A percentile compares a stretch with the other conserved stretches of the same genome.
Conservation (phyloP, 75 land plant genomes). For the Sequoia sempervirens region DNA sequence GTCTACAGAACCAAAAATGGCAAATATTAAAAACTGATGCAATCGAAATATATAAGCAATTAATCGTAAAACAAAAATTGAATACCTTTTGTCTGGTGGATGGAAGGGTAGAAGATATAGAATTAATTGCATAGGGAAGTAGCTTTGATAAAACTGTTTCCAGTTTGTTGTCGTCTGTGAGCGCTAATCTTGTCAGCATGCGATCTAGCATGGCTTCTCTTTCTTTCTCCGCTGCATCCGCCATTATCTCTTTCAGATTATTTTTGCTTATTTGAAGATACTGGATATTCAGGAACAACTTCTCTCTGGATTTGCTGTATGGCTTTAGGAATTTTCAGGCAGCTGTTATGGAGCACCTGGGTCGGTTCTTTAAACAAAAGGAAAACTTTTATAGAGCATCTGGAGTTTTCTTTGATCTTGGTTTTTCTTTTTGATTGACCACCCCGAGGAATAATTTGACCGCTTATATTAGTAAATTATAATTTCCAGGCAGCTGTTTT, state of each 20-base stretch:
- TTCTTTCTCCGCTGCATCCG: conserved; percentile 37
- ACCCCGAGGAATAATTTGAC: too few relatives aligned
- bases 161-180: conserved; percentile 85
- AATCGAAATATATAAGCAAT: not conserved
- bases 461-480: too few relatives aligned
- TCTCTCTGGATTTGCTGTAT: too few relatives aligned
- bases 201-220: conserved; percentile 81
- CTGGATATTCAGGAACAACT: too few relatives aligned
- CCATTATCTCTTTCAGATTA: not conserved
- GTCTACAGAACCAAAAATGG: not conserved
- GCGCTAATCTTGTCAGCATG: conserved; percentile 83
- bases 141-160: conserved; percentile 72
- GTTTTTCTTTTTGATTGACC: too few relatives aligned
- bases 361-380: too few relatives aligned
- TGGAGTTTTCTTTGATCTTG: too few relatives aligned
- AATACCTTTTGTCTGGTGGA: conserved; percentile 65
- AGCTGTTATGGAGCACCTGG: too few relatives aligned
- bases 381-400: too few relatives aligned
- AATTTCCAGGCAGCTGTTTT: too few relatives aligned
- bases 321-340: too few relatives aligned
- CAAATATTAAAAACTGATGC: not conserved
- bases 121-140: conserved; percentile 72
- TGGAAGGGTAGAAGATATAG: conserved; percentile 51
- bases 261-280: not conserved
- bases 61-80: not conserved